These are phyloP conservation scores for Akanthomyces uredinophilus DNA, from an alignment of 2,329 filamentous ascomycete species.

Conservation along the genomic window DNA sequence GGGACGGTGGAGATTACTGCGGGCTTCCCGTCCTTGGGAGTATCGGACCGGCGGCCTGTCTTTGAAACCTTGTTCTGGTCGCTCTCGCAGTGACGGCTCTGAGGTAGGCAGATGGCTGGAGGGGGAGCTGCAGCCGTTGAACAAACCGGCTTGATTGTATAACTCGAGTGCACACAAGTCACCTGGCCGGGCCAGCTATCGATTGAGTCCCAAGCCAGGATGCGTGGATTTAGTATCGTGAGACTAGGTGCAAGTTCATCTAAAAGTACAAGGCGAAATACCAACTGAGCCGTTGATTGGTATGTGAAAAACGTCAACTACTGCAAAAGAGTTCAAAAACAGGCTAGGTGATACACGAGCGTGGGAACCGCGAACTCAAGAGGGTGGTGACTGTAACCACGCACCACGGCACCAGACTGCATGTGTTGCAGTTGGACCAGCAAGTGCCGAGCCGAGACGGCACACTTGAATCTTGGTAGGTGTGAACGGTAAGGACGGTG, in stretches of 20 bases:
- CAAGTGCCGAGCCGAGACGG: constrained; percentile 1
- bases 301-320: background rate
- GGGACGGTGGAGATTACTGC: background rate
- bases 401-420: no score
- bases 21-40: background rate
- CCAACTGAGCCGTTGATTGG: background rate
- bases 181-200: background rate
- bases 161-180: background rate
- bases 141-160: background rate
- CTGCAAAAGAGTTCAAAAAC: background rate
- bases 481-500: background rate
- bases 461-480: background rate
- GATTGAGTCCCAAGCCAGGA: background rate
- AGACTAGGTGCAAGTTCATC: background rate
- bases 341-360: background rate
- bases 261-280: background rate
- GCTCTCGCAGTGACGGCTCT: background rate
- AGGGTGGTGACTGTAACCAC: background rate
- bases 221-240: background rate
- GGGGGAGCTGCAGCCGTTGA: no score
- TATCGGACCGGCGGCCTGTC: background rate
- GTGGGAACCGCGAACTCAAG: background rate
- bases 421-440: background rate
- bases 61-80: background rate
- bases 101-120: no score